Evolutionary conservation across 805 yeast species (phyloP).

Genomic region (Clavispora asparagi): DNA sequence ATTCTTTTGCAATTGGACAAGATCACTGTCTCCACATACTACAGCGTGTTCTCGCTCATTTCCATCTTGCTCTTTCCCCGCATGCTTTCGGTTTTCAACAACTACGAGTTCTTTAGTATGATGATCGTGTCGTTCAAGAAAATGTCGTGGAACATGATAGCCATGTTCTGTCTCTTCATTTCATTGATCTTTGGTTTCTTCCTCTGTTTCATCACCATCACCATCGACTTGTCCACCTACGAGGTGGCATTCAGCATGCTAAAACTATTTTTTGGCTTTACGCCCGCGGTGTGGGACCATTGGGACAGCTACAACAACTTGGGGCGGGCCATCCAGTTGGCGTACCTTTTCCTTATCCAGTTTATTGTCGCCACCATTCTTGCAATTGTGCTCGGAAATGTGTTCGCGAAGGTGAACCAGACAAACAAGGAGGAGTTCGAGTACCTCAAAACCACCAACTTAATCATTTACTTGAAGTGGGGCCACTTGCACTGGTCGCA

Average conservation of each 20-base stretch:
- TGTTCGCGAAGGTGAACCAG: slow-evolving; percentile 30
- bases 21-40: slow-evolving; percentile 14
- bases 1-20: slow-evolving; percentile 11
- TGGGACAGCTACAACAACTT: slow-evolving; percentile 45
- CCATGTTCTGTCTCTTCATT: slow-evolving; percentile 43
- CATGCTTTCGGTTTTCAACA: slow-evolving; percentile 45
- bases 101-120: slow-evolving; percentile 47
- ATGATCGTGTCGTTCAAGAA: slow-evolving; percentile 46
- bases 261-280: slow-evolving; percentile 51
- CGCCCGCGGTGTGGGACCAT: slow-evolving; percentile 56
- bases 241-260: slow-evolving; percentile 48
- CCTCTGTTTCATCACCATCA: slow-evolving; percentile 47
- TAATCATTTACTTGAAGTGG: slow-evolving; percentile 32
- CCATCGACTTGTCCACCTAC: slow-evolving; percentile 34
- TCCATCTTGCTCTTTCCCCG: slow-evolving; percentile 49
- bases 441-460: slow-evolving; percentile 35
- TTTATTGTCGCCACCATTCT: slow-evolving; percentile 51
- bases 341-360: slow-evolving; percentile 50
- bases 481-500: slow-evolving; percentile 17
- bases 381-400: slow-evolving; percentile 47
- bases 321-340: slow-evolving; percentile 44
- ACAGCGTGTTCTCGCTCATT: slow-evolving; percentile 34
- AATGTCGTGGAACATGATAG: slow-evolving; percentile 47
- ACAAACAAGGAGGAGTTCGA: slow-evolving; percentile 35
- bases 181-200: slow-evolving; percentile 51